phyloP scores from a whole-genome alignment of 352 stramenopile genomes.

The Globisporangium abappressorium region DNA sequence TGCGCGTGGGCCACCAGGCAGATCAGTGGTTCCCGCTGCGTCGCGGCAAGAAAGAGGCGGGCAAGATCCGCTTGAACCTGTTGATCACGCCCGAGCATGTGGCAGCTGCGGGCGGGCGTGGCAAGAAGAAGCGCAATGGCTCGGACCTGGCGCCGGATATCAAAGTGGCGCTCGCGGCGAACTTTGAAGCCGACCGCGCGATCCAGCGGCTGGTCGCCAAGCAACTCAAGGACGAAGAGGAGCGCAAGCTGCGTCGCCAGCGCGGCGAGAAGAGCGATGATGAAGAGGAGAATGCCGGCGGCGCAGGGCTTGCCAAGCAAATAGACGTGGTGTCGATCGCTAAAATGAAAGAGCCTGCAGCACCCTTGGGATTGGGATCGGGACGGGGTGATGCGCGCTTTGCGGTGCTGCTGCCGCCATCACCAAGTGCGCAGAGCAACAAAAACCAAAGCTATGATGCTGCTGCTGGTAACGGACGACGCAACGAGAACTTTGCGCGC shows the following conservation, averaged over 20 bases:
- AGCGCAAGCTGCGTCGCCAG: slow-evolving; percentile 19
- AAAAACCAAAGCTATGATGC: background rate
- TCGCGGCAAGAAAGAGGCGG: slow-evolving; percentile 36
- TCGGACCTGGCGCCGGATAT: slow-evolving; percentile 37
- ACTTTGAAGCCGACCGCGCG: slow-evolving; percentile 57
- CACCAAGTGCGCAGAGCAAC: background rate
- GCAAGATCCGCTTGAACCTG: slow-evolving; percentile 59
- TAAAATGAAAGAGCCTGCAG: slow-evolving; percentile 1
- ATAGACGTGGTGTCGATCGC: slow-evolving; percentile 5
- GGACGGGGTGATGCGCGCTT: slow-evolving; percentile 9
- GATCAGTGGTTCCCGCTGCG: slow-evolving; percentile 64
- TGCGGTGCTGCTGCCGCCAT: slow-evolving; percentile 1
- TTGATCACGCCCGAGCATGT: slow-evolving; percentile 43
- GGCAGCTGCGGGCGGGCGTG: slow-evolving; percentile 29
- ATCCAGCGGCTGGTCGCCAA: slow-evolving; percentile 57
- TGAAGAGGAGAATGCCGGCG: background rate
- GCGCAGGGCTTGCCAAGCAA: background rate
- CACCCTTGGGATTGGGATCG: background rate
- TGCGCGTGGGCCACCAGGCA: slow-evolving; percentile 34
- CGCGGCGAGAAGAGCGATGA: slow-evolving; percentile 15
- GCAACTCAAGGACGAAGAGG: slow-evolving; percentile 30
- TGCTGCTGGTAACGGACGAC: background rate
- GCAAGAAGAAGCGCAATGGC: slow-evolving; percentile 20
- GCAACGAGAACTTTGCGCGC: background rate
- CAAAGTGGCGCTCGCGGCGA: slow-evolving; percentile 43